Evolutionary conservation across 805 yeast species (phyloP), one percentile per base, ranked within the genome.

Genomic region (Barnettozyma sucrosica): DNA sequence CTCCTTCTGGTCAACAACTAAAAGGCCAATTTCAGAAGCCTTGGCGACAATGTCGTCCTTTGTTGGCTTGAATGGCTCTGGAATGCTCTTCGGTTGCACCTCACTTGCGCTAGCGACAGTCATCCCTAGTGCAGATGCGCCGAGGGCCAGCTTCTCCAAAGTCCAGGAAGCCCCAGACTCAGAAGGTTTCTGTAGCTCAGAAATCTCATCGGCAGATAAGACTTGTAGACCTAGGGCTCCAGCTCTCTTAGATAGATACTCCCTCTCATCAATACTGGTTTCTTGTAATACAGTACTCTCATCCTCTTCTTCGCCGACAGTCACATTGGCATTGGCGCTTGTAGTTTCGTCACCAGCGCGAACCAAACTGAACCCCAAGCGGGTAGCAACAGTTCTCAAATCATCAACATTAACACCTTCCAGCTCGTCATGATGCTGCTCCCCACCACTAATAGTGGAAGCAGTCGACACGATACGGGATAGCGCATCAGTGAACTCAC

Each of bases 401-500:
- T 58, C 57, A 18, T 58, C 60, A 10, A 51, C 45, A 7, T 45
- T 48, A 19, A 33, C 41, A 10, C 30, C n/a, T 5, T 49, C 50
- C 13, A 42, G 26, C n/a, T 21, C 28, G 21, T 38, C 20, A 18
- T 43, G 21, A n/a, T 9, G 20, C 2, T 14, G 25, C 13, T 23
- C n/a, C n/a, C n/a, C 39, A 3, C 55, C 59, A 32, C 55, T 48
- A 11, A 58, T 54, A 1, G 63, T 58, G 2, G 63, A 59, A 6
- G 59, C 52, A 41, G 54, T 54, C 7, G 63, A 59, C 0, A 54
- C 55, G 19, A 56, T 51, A 32, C 61, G 57, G 3, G 59, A 56
- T 33, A 59, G 24, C 1, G 67, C 67, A 55, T 64, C 68, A 7
- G 57, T 60, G 45, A 60, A 61, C 10, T 61, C 62, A 41, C 63